These are phyloP conservation scores for Podospora comata DNA, from an alignment of 495 filamentous ascomycete genomes.

Conservation along the genomic window DNA sequence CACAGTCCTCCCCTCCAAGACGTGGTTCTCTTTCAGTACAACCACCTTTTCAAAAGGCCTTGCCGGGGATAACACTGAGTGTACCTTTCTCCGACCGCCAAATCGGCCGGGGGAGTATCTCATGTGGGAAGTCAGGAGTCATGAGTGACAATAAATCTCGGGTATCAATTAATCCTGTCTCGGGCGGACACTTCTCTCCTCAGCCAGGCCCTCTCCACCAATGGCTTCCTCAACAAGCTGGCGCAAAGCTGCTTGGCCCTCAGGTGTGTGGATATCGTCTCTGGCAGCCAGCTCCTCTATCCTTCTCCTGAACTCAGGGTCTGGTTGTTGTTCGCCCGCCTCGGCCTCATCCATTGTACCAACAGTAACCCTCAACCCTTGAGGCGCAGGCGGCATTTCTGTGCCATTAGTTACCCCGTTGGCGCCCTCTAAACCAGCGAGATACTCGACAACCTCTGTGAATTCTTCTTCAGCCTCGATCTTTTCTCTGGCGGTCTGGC, in stretches of 20 bases:
- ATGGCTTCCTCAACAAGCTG: constrained; percentile 69
- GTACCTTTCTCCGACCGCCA: constrained; percentile 47
- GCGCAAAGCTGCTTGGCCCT: constrained; percentile 65
- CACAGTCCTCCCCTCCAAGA: constrained; percentile 37
- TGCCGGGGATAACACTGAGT: constrained; percentile 41
- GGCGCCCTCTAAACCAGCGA: constrained; percentile 48
- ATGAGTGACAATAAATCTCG: constrained; percentile 34
- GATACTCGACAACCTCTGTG: constrained; percentile 64
- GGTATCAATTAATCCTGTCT: constrained; percentile 49
- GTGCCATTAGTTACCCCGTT: constrained; percentile 25
- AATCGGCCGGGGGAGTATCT: constrained; percentile 47
- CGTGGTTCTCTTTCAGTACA: constrained; percentile 51
- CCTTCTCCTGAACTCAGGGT: constrained; percentile 67
- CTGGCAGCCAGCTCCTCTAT: constrained; percentile 75
- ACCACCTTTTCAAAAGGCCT: constrained; percentile 46
- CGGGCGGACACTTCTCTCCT: constrained; percentile 60
- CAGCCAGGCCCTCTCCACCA: constrained; percentile 47
- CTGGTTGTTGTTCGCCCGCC: constrained; percentile 52
- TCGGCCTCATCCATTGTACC: constrained; percentile 63
- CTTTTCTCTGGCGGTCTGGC: constrained; percentile 66
- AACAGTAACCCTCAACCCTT: constrained; percentile 64
- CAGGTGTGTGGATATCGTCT: constrained; percentile 67
- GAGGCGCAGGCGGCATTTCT: constrained; percentile 53
- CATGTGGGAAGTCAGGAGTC: constrained; percentile 51
- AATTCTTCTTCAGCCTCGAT: constrained; percentile 69